Conservation (phyloP, 2,329 filamentous ascomycete species). For the Pseudogymnoascus sp. region DNA sequence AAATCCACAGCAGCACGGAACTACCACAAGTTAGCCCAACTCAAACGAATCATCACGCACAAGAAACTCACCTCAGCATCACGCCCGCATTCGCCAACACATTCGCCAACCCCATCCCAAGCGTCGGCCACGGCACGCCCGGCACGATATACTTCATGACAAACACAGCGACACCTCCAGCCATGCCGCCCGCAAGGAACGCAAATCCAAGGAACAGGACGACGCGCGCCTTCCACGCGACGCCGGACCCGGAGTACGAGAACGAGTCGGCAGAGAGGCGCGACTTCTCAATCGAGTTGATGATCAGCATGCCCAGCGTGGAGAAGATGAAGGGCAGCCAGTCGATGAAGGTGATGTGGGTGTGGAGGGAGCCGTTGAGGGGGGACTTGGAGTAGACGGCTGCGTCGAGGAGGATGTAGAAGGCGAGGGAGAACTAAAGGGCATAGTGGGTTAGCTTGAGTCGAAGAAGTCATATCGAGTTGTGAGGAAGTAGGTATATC, state of each 20-base stretch:
- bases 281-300: conserved; percentile 63
- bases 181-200: conserved; percentile 59
- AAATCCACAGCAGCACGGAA: conserved; percentile 59
- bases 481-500: background rate
- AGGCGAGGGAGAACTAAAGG: conserved; percentile 58
- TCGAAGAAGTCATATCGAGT: background rate
- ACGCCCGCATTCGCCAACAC: conserved; percentile 59
- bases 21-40: conserved; percentile 28
- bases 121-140: conserved; percentile 49
- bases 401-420: conserved; percentile 61
- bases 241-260: conserved; percentile 53
- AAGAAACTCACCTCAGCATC: conserved; percentile 45
- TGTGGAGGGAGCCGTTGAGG: conserved; percentile 46
- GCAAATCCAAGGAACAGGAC: conserved; percentile 63
- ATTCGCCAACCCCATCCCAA: conserved; percentile 60
- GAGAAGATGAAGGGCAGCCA: conserved; percentile 64
- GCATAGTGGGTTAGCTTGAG: background rate
- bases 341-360: conserved; percentile 61
- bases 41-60: background rate
- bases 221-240: conserved; percentile 62
- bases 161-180: conserved; percentile 60
- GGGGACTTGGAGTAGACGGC: conserved; percentile 59
- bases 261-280: conserved; percentile 57
- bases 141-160: conserved; percentile 58
- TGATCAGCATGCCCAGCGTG: conserved; percentile 61